Percentiles rank a stretch among this genome's conserved stretches.
Evolutionary conservation across 495 filamentous ascomycete species (phyloP).

Genomic region (Hypoxylon crocopeplum): DNA sequence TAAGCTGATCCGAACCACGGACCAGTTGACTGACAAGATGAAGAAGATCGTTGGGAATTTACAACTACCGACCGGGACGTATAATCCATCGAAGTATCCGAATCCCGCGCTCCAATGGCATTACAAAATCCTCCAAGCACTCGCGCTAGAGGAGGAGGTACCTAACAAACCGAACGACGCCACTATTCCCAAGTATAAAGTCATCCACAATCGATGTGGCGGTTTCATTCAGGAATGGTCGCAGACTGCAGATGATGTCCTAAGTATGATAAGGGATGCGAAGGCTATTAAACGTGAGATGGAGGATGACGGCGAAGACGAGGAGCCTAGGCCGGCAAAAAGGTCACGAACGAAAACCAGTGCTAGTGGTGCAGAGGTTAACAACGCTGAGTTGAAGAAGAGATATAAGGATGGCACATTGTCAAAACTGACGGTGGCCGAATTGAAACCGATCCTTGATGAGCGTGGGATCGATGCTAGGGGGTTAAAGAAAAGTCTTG

Average conservation of each 20-base stretch:
- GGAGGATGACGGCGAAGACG: constrained; percentile 41
- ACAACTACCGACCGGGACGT: constrained; percentile 84
- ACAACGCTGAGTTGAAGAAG: constrained; percentile 64
- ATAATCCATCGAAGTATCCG: constrained; percentile 85
- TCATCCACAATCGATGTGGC: constrained; percentile 86
- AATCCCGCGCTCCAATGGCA: constrained; percentile 98
- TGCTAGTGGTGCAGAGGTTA: constrained; percentile 42
- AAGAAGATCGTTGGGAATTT: constrained; percentile 80
- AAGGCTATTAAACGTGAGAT: constrained; percentile 53
- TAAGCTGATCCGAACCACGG: constrained; percentile 64
- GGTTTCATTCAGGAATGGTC: constrained; percentile 77
- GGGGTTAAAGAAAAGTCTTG: constrained; percentile 80
- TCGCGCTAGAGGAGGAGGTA: constrained; percentile 90
- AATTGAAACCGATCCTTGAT: constrained; percentile 71
- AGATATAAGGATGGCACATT: constrained; percentile 66
- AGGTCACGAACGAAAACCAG: constrained; percentile 44
- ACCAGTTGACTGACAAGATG: constrained; percentile 81
- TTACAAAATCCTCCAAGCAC: constrained; percentile 90
- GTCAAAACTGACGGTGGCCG: constrained; percentile 72
- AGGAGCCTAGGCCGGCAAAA: constrained; percentile 50
- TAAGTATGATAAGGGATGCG: constrained; percentile 30
- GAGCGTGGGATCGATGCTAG: constrained; percentile 64
- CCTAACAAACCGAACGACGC: constrained; percentile 82
- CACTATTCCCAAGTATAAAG: constrained; percentile 78
- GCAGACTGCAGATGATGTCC: constrained; percentile 53